Percentiles rank a stretch among this genome's conserved stretches.
Evolutionary conservation across 768 basidiomycete species (phyloP).

Genomic region (Tulasnella sp.): DNA sequence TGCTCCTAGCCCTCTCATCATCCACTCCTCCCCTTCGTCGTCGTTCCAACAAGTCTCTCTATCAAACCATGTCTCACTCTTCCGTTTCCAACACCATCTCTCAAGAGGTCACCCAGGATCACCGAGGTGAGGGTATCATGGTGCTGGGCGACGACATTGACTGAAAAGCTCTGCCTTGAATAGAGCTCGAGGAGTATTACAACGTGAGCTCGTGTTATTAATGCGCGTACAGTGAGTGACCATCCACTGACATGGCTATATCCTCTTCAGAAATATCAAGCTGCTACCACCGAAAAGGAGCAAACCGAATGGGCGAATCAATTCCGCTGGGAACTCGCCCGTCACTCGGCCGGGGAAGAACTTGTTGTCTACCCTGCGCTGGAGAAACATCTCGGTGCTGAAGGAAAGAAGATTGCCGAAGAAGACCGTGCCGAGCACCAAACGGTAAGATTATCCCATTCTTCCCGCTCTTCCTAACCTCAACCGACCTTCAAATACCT

Average conservation of each 20-base stretch:
- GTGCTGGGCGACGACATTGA: background rate
- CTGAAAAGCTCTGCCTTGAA: background rate
- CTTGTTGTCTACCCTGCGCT: conserved; percentile 56
- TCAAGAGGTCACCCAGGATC: conserved; percentile 17
- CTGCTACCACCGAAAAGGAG: conserved; percentile 17
- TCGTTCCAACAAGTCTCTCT: background rate
- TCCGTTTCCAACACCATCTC: background rate
- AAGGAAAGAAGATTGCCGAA: conserved; percentile 46
- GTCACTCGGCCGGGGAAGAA: conserved; percentile 45
- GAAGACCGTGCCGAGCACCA: conserved; percentile 53
- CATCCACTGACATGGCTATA: too few relatives aligned
- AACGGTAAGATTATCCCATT: conserved; percentile 29
- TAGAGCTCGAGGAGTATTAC: conserved; percentile 21
- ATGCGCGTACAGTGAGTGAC: too few relatives aligned
- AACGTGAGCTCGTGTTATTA: too few relatives aligned
- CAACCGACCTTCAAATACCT: background rate
- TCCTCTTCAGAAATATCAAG: conserved; percentile 1
- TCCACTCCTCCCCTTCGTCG: background rate
- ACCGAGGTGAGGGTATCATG: conserved; percentile 6
- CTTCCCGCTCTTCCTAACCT: background rate
- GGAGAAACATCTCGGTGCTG: conserved; percentile 47
- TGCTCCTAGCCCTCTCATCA: background rate
- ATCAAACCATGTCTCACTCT: background rate
- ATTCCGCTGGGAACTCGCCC: conserved; percentile 52
- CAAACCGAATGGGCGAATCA: conserved; percentile 48